Conservation (phyloP, 2,329 filamentous ascomycete species). For the Alternaria rosae region DNA sequence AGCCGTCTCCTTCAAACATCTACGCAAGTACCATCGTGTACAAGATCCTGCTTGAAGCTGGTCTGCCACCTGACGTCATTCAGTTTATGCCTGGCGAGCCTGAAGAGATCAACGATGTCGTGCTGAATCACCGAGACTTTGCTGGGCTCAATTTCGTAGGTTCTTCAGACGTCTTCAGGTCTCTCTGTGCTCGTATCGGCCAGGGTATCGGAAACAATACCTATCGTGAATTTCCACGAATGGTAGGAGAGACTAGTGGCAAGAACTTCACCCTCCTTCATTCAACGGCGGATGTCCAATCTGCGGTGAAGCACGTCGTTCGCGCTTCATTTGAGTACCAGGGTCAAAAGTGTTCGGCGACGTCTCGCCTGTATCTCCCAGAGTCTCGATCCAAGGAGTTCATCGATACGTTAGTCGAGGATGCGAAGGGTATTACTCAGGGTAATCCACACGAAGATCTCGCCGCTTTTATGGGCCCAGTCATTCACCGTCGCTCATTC, state of each 20-base stretch:
- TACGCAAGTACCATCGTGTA: constrained; percentile 87
- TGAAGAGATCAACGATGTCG: constrained; percentile 77
- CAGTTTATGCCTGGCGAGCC: constrained; percentile 91
- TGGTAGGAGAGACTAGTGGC: constrained; percentile 87
- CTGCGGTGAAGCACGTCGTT: constrained; percentile 80
- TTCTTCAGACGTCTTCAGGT: constrained; percentile 87
- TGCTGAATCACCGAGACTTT: constrained; percentile 78
- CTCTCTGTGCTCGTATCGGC: constrained; percentile 84
- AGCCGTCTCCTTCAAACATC: constrained; percentile 85
- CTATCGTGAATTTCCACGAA: constrained; percentile 82
- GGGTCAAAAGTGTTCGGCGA: constrained; percentile 88
- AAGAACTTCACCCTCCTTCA: constrained; percentile 92
- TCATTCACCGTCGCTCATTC: constrained; percentile 81
- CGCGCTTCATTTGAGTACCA: constrained; percentile 88
- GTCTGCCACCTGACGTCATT: constrained; percentile 84
- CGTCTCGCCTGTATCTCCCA: constrained; percentile 78
- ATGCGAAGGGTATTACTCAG: constrained; percentile 72
- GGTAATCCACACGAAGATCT: constrained; percentile 71
- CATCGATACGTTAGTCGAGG: constrained; percentile 67
- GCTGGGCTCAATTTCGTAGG: constrained; percentile 93
- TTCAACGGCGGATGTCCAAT: constrained; percentile 74
- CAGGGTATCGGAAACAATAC: constrained; percentile 78
- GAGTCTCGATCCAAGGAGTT: constrained; percentile 76
- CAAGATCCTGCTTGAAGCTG: constrained; percentile 89
- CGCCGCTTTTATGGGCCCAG: constrained; percentile 81